Evolutionary conservation across 1,139 yeast genomes (phyloP), one percentile per base, ranked within the genome.

Genomic region (Eremothecium cymbalariae): DNA sequence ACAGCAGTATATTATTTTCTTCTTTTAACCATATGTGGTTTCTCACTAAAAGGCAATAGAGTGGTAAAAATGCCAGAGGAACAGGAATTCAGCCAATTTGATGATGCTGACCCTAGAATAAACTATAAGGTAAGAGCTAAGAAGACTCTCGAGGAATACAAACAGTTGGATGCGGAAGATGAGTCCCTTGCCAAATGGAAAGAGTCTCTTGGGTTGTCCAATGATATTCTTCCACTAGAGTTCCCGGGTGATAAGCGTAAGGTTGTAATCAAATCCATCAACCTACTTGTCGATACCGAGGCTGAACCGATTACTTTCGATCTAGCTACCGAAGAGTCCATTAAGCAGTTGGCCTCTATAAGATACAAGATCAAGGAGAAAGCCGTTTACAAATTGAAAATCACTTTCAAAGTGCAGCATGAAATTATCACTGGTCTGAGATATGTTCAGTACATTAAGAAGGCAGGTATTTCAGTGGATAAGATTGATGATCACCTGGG

Each of bases 161-260:
- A 82, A 42, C 72, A 77, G 42, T 61, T 86, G 47, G 97, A 86
- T 56, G 93, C 93, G 6, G 84, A 85, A 48, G 97, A 86, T 56
- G 95, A 84, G 60, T 80, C 94, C 27, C 67, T 88, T 47, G 84
- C 82, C 45, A 84, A 83, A 59, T 88, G 97, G 97, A 88, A 88
- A 62, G 85, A 79, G 39, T 81, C 94, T 1, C 66, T 88, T 26
- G 97, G 97, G 1, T 66, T 86, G 42, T 56, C 75, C 24, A 67
- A 74, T 5, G 73, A 77, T 24, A 55, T 65, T 6, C 65, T 78
- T 41, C 85, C 90, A 1, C 74, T 79, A 24, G 70, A 60, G 30
- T 56, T 43, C 35, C 72, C 84, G 3, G 81, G 78, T 18, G 95
- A 86, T 55, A 65, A 65, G 34, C 70, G 95, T 41, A 76, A 73